These are phyloP conservation scores for Kalanchoe fedtschenkoi DNA, from an alignment of 164 flowering plant genomes.

Conservation along the genomic window DNA sequence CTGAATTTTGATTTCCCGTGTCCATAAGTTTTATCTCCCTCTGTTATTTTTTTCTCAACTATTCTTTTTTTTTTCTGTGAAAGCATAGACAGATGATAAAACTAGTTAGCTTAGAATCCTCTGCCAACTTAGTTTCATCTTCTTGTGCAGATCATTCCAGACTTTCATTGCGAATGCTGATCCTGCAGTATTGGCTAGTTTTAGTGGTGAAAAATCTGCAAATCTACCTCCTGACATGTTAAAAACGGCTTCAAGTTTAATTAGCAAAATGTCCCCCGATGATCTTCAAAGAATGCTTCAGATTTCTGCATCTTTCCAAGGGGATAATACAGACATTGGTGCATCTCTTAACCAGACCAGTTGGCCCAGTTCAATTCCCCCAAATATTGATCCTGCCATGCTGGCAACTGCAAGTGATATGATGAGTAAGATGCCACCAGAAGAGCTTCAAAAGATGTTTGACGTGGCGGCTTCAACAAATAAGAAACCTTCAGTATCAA, in stretches of 20 bases:
- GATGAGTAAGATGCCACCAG: constrained; percentile 78
- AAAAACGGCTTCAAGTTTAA: constrained; percentile 57
- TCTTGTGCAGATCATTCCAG: constrained; percentile 58
- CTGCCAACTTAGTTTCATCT: not conserved
- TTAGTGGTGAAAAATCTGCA: constrained; percentile 40
- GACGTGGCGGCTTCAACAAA: constrained; percentile 58
- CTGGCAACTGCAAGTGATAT: constrained; percentile 62
- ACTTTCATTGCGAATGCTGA: constrained; percentile 59
- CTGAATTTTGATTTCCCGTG: not conserved
- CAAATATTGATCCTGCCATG: constrained; percentile 73
- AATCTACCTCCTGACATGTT: constrained; percentile 66
- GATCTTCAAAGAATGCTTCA: constrained; percentile 71
- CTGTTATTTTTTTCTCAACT: too few relatives aligned
- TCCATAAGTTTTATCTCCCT: not conserved
- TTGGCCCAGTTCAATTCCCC: constrained; percentile 37
- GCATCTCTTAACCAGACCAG: constrained; percentile 18
- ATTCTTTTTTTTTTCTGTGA: constrained; percentile 1
- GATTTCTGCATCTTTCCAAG: constrained; percentile 61
- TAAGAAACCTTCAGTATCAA: constrained; percentile 27
- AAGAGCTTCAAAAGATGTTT: constrained; percentile 69
- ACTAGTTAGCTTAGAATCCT: not conserved
- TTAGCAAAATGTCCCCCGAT: constrained; percentile 72
- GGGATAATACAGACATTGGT: constrained; percentile 25
- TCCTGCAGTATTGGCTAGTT: constrained; percentile 50
- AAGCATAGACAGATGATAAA: not conserved